Base-by-base conservation (phyloP, 805 yeast genomes). In the Komagataella populi region DNA sequence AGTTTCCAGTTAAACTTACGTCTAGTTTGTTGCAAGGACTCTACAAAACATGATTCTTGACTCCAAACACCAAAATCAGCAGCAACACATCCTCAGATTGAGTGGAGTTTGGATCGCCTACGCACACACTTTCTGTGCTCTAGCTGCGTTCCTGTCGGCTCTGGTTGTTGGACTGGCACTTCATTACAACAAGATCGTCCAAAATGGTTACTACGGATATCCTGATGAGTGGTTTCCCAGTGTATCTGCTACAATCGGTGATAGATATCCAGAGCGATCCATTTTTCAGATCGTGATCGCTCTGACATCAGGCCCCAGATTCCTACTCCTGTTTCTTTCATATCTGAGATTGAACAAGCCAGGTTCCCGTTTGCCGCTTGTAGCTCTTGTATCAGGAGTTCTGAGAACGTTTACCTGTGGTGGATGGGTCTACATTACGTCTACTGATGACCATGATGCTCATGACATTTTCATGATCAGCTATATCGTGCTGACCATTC, bases 191-290 rank as follows among this genome's bases (percentile, higher is more conserved):
- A 89, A 93, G 63, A 93, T 93, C 62, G 96, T 93, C 8, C 73
- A 81, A 60, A 93, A 93, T 64, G 85, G 90, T 48, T 78, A 80
- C 56, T 90, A 72, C 62, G 95, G 96, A 1, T 93, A 88, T 63
- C 99, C 99, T 2, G 93, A 90, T 54, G 99, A 93, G 66, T 93
- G 99, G 98, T 91, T 93, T 63, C 99, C 99, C 2, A 84, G 95
- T 60, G 99, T 93, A 2, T 84, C 95, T 44, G 98, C 99, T 1
- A 80, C 99, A 1, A 93, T 93, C 62, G 99, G 99, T 47, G 99
- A 93, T 64, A 69, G 97, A 54, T 93, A 89, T 63, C 99, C 99
- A 0, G 99, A 93, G 67, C 73, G 99, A 57, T 87, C 96, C 1
- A 68, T 93, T 17, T 93, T 91, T 65, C 99, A 93, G 68, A 74